Base-by-base conservation (phyloP, 1,139 yeast genomes). In the Blastobotrys raffinosifermentans region DNA sequence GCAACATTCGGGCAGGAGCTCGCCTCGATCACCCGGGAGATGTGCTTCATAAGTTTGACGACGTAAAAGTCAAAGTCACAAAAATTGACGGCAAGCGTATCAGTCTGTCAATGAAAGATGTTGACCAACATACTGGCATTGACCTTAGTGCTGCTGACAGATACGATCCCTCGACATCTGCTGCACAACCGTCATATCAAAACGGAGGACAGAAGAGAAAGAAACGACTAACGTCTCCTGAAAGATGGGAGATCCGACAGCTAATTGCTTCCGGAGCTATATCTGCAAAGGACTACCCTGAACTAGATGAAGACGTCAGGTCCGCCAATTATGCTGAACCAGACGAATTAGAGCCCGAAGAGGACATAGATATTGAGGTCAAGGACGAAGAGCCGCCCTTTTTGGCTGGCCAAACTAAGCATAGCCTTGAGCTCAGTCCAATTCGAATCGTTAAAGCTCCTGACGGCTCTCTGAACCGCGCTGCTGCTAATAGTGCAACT, bases 191-290 rank as follows among this genome's bases (percentile, higher is more conserved):
- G n/a, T n/a, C n/a, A n/a, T n/a, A n/a, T n/a, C n/a, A n/a, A n/a
- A 4, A 20, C 20, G 31, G 31, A 6, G 13, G 15, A 8, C 9
- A 22, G 17, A 37, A 32, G 26, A 39, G 37, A 30, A 58, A 66
- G 40, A 68, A 77, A 49, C 64, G 85, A 35, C 58, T 81, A 26
- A 80, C 93, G 0, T 81, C 94, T 0, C 94, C 94, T 1, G 97
- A 89, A 57, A 63, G 89, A 40, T 89, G 96, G 95, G 96, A 89
- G 53, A 71, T 85, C 36, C 68, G 84, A 22, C 96, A 89, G 53
- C 64, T 85, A 22, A 80, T 82, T 23, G 82, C 93, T 0, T 77
- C 93, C 3, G 94, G 94, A 2, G 91, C 75, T 0, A 75, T 77
- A 0, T 69, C 77, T 2, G 75, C 80, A 0, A 70, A 77, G 9